Conservation (phyloP, 176 grass and related monocot genomes). For the Poa pratensis region DNA sequence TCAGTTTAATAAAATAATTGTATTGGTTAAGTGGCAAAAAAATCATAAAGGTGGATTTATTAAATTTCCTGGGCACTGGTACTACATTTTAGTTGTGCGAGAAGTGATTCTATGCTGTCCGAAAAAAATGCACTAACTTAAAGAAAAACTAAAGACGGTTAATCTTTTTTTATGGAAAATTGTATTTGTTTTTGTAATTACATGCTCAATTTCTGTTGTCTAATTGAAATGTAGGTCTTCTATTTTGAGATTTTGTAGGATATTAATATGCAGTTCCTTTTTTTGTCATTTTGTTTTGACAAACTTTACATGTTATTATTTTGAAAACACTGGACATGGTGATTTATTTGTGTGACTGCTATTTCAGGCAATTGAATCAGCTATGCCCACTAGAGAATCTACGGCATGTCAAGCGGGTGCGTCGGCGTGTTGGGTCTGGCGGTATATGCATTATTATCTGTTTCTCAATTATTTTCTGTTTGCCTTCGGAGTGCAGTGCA, state of each 20-base stretch:
- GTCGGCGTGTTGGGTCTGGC: slow-evolving; percentile 20
- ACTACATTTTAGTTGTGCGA: neutral
- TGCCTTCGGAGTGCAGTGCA: neutral
- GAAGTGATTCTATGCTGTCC: neutral
- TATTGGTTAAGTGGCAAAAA: neutral
- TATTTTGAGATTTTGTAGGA: neutral
- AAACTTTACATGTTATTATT: slow-evolving; percentile 13
- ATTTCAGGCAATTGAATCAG: slow-evolving; percentile 55
- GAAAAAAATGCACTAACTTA: neutral
- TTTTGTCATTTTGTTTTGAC: neutral
- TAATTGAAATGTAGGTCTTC: neutral
- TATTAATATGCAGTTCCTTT: neutral
- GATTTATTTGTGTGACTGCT: neutral
- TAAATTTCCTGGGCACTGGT: neutral
- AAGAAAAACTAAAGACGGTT: neutral
- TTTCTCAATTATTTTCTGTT: slow-evolving; percentile 3
- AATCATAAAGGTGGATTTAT: slow-evolving; percentile 13
- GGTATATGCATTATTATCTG: slow-evolving; percentile 30
- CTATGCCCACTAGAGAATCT: slow-evolving; percentile 55
- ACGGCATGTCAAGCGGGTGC: slow-evolving; percentile 55
- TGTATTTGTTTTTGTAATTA: neutral
- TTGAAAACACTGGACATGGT: neutral
- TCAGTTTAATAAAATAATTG: neutral
- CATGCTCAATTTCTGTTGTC: neutral
- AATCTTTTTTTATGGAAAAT: neutral